Evolutionary conservation across 305 asterid species (phyloP).

Genomic region (Galium porrigens): DNA sequence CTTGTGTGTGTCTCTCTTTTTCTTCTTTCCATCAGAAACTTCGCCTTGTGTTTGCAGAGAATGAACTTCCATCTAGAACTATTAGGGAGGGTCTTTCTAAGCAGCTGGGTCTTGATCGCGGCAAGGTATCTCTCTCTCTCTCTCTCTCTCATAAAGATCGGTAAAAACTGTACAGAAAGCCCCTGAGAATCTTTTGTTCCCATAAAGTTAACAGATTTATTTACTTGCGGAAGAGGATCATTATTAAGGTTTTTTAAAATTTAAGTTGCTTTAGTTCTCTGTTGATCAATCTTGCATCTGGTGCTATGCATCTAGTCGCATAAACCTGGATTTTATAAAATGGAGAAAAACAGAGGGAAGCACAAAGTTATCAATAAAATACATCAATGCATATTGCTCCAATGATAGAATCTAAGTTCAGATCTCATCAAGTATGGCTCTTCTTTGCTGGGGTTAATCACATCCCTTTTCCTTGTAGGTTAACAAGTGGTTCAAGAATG

Average conservation of each 20-base stretch:
- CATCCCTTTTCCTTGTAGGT: slow-evolving; percentile 36
- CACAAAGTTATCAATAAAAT: background rate
- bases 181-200: slow-evolving; percentile 3
- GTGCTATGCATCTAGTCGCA: background rate
- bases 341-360: background rate
- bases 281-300: background rate
- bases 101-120: slow-evolving; percentile 64
- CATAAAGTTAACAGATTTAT: background rate
- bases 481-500: slow-evolving; percentile 96
- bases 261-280: background rate
- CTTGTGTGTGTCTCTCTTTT: slow-evolving; percentile 17
- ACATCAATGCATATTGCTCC: background rate
- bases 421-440: background rate
- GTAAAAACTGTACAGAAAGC: background rate
- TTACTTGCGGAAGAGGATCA: background rate
- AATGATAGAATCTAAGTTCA: background rate
- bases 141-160: background rate
- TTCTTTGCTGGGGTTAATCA: background rate
- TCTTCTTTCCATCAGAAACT: slow-evolving; percentile 46
- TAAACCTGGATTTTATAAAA: background rate
- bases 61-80: slow-evolving; percentile 77
- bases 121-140: slow-evolving; percentile 35
- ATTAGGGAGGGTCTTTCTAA: slow-evolving; percentile 50
- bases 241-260: background rate
- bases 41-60: slow-evolving; percentile 66